These are phyloP conservation scores for Eremochloa ophiuroides DNA, from an alignment of 176 grass and related monocot genomes.

Conservation along the genomic window DNA sequence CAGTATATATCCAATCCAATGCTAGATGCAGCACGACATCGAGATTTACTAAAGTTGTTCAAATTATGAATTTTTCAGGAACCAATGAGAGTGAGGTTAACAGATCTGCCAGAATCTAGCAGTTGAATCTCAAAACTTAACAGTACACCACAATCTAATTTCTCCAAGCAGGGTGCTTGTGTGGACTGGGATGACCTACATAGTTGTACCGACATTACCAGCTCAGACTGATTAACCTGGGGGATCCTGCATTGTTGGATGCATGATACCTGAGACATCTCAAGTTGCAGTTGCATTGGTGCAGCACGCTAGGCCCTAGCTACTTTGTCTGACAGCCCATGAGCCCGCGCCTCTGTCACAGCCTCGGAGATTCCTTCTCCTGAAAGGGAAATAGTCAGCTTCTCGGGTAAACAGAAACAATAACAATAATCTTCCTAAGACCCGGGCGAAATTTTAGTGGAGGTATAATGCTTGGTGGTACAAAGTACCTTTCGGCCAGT, in stretches of 20 bases:
- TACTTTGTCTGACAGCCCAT: constrained; percentile 41
- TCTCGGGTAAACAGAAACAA: neutral
- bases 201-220: neutral
- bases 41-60: neutral
- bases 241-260: neutral
- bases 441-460: neutral
- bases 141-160: neutral
- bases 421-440: neutral
- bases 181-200: neutral
- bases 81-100: neutral
- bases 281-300: neutral
- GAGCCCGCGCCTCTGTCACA: constrained; percentile 26
- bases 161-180: constrained; percentile 4
- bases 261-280: neutral
- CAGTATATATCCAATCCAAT: neutral
- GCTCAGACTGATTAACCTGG: neutral
- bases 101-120: neutral
- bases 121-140: neutral
- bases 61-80: neutral
- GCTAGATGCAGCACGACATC: neutral
- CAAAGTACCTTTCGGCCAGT: constrained; percentile 44
- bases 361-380: constrained; percentile 47
- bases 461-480: neutral
- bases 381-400: neutral
- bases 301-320: neutral